A percentile compares a stretch with the other conserved stretches of the same genome.
Evolutionary conservation across 2,329 filamentous ascomycete species (phyloP).

Genomic region (Beauveria bassiana): DNA sequence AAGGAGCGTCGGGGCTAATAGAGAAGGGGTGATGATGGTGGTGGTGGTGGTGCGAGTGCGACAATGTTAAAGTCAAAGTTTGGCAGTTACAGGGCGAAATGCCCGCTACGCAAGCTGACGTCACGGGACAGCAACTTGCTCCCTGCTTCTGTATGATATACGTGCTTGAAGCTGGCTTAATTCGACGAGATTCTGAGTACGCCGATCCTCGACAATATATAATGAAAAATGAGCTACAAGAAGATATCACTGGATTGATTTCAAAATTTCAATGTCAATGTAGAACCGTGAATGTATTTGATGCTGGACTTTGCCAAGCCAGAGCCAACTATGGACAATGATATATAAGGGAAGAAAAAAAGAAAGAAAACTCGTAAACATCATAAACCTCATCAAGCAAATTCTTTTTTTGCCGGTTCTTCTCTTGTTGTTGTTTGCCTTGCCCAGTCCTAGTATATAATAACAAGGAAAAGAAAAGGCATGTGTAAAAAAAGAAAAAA

Average conservation of each 20-base stretch:
- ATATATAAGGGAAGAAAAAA: neutral
- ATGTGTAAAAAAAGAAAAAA: neutral
- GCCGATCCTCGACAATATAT: no score
- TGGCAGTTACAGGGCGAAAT: neutral
- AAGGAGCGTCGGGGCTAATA: neutral
- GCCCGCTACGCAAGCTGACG: neutral
- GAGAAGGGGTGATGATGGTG: neutral
- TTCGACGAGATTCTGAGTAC: no score
- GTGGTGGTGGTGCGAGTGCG: neutral
- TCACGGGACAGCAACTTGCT: neutral
- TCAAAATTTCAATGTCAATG: neutral
- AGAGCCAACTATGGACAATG: neutral
- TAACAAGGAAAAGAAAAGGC: neutral
- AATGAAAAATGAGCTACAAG: no score
- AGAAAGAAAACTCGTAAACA: neutral
- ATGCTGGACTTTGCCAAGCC: neutral
- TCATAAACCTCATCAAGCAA: constrained; percentile 12
- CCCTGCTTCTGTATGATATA: neutral
- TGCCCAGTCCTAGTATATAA: constrained; percentile 6
- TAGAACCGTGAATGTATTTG: neutral
- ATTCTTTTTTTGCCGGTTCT: neutral
- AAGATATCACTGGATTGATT: no score
- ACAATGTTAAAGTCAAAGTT: neutral
- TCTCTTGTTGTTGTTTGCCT: constrained; percentile 11
- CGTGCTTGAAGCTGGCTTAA: neutral